A percentile compares a stretch with the other conserved stretches of the same genome.
phyloP scores from a whole-genome alignment of 148 eudicot genomes.

The Rheum nobile region DNA sequence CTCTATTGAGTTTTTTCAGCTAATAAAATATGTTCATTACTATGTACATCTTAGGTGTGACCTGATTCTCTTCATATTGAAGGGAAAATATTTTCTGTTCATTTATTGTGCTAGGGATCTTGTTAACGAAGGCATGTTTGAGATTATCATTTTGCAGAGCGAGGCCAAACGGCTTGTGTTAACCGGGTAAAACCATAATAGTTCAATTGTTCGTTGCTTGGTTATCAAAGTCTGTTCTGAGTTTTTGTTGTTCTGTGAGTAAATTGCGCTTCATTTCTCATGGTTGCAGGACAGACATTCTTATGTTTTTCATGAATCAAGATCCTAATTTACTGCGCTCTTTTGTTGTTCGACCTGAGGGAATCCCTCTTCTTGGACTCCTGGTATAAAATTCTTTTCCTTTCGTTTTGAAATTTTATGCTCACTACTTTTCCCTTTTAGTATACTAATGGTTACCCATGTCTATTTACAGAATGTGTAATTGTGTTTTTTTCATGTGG shows the following conservation, averaged over 20 bases:
- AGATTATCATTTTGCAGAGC: slow-evolving; percentile 58
- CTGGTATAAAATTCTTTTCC: slow-evolving; percentile 33
- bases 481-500: not conserved
- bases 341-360: slow-evolving; percentile 69
- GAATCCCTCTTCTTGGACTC: slow-evolving; percentile 70
- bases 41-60: not conserved
- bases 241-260: slow-evolving; percentile 7
- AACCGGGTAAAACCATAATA: slow-evolving; percentile 53
- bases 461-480: not conserved
- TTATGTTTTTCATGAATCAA: slow-evolving; percentile 73
- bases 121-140: slow-evolving; percentile 74
- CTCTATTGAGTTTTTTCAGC: not conserved
- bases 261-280: slow-evolving; percentile 20
- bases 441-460: not conserved
- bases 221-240: not conserved
- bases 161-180: slow-evolving; percentile 69
- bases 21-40: not conserved
- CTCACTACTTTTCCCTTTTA: not conserved
- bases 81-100: not conserved
- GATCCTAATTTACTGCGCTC: slow-evolving; percentile 84
- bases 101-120: slow-evolving; percentile 57
- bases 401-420: not conserved
- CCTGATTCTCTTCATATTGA: not conserved
- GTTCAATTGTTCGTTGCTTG: not conserved
- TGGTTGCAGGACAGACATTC: slow-evolving; percentile 99